Percentiles rank a stretch among this genome's conserved stretches.
These are phyloP conservation scores for Colletotrichum sp. DNA, from an alignment of 2,329 filamentous ascomycete species.

Conservation along the genomic window DNA sequence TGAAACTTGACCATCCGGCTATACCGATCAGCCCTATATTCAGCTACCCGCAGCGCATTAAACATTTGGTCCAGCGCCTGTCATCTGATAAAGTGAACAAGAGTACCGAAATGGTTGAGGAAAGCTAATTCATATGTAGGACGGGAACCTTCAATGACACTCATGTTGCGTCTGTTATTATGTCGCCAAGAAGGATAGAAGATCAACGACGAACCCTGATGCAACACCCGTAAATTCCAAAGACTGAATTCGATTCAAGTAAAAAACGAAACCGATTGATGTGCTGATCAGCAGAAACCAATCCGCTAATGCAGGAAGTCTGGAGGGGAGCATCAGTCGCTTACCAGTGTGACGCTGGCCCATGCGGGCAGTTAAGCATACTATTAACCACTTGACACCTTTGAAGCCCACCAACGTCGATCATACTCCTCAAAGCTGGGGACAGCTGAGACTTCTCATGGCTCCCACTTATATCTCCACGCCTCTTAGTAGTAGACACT, in stretches of 20 bases:
- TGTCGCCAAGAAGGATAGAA: background rate
- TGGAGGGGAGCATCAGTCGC: background rate
- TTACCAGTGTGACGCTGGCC: background rate
- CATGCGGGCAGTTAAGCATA: background rate
- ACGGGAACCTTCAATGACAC: background rate
- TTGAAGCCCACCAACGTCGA: background rate
- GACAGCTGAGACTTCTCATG: background rate
- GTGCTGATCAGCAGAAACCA: background rate
- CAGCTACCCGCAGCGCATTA: background rate
- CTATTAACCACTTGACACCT: background rate
- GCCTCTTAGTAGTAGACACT: background rate
- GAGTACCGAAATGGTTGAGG: background rate
- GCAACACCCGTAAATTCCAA: background rate
- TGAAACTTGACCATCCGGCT: background rate
- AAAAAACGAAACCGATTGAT: background rate
- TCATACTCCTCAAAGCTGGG: background rate
- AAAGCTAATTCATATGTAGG: background rate
- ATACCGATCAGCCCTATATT: background rate
- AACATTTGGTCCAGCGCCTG: background rate
- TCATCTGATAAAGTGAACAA: background rate
- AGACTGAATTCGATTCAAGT: background rate
- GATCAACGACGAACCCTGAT: background rate
- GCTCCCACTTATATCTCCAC: background rate
- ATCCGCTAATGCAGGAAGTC: background rate
- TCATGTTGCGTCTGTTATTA: background rate